Conservation (phyloP, 345 rosid species). For the Corchorus olitorius region DNA sequence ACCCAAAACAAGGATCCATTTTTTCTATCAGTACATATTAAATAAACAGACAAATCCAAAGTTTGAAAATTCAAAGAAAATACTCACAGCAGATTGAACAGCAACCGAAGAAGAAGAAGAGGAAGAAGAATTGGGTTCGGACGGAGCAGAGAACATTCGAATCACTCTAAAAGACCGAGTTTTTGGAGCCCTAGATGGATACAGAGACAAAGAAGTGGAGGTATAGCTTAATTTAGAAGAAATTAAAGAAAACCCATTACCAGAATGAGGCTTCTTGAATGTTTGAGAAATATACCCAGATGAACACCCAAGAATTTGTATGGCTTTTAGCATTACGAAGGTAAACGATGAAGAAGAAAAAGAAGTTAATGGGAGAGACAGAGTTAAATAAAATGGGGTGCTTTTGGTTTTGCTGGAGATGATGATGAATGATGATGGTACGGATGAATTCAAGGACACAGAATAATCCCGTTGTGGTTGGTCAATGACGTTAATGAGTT, state of each 20-base stretch:
- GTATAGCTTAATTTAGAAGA: constrained; percentile 20
- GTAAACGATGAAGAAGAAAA: not conserved
- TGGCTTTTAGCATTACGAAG: constrained; percentile 67
- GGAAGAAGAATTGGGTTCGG: constrained; percentile 48
- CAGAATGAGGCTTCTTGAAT: constrained; percentile 49
- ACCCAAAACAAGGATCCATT: not conserved
- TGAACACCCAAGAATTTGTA: constrained; percentile 63
- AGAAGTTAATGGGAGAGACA: not conserved
- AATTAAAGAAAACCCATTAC: constrained; percentile 35
- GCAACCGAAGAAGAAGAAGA: constrained; percentile 35
- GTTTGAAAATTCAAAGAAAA: constrained; percentile 19
- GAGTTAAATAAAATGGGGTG: not conserved
- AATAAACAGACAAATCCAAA: not conserved
- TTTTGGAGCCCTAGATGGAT: constrained; percentile 26
- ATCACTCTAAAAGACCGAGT: constrained; percentile 30
- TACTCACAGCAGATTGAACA: constrained; percentile 66
- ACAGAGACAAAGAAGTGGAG: constrained; percentile 17
- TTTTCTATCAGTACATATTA: not conserved
- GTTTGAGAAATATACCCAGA: constrained; percentile 53
- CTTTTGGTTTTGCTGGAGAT: not conserved
- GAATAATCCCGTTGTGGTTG: not conserved
- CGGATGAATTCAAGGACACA: not conserved
- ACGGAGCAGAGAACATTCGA: constrained; percentile 45
- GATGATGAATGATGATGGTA: not conserved
- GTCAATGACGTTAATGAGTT: not conserved